Evolutionary conservation across 345 rosid genomes (phyloP).

Genomic region (Hibiscus syriacus): DNA sequence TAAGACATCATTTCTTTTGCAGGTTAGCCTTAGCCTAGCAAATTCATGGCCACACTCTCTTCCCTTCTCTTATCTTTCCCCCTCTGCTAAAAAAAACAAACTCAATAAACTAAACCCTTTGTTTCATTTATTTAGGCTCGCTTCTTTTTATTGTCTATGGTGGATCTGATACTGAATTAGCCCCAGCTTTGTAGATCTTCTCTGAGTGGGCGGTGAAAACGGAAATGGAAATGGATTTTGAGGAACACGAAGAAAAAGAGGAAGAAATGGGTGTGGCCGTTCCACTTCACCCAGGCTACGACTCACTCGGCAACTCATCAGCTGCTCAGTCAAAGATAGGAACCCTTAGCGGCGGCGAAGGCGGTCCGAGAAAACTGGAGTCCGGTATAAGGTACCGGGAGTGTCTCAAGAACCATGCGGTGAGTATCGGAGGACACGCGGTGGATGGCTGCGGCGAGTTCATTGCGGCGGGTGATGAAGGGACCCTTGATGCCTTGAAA

Average conservation of each 20-base stretch:
- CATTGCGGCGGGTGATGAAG: constrained; percentile 80
- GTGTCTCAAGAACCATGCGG: constrained; percentile 87
- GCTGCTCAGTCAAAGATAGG: neutral
- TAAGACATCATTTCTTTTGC: constrained; percentile 22
- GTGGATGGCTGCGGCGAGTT: constrained; percentile 91
- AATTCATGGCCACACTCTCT: constrained; percentile 75
- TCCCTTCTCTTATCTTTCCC: constrained; percentile 43
- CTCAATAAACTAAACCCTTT: neutral
- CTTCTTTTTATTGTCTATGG: neutral
- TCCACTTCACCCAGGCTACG: constrained; percentile 32
- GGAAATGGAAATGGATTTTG: constrained; percentile 48
- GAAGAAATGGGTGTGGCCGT: constrained; percentile 49
- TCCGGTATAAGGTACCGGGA: constrained; percentile 48
- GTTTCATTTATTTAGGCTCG: neutral
- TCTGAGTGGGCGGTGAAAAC: neutral
- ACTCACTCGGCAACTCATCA: constrained; percentile 24
- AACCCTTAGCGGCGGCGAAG: constrained; percentile 22
- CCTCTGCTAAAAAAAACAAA: constrained; percentile 13
- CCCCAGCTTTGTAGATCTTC: neutral
- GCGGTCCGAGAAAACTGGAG: constrained; percentile 17
- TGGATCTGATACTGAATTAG: constrained; percentile 23
- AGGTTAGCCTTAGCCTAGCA: constrained; percentile 5
- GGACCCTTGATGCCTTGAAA: too few species aligned
- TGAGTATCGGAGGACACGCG: constrained; percentile 71
- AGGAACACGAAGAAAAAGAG: constrained; percentile 67